Evolutionary conservation across 352 stramenopile species (phyloP).

Genomic region (Plasmopara muralis): DNA sequence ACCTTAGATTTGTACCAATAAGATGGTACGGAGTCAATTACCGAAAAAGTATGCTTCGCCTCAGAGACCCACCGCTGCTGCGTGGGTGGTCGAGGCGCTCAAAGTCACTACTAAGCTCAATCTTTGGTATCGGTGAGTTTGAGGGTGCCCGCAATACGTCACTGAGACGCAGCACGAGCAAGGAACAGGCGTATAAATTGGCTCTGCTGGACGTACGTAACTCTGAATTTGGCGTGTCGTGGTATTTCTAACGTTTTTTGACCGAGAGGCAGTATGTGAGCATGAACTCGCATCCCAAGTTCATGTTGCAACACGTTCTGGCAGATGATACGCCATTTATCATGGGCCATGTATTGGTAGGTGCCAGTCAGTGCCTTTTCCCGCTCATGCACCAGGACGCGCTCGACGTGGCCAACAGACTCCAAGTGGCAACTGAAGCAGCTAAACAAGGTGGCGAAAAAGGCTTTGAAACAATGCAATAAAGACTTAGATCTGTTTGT

Average conservation of each 20-base stretch:
- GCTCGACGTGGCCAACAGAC: constrained; percentile 34
- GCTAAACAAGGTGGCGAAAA: constrained; percentile 25
- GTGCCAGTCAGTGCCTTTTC: constrained; percentile 57
- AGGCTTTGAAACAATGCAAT: constrained; percentile 4
- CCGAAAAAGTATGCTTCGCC: constrained; percentile 11
- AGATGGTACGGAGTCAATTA: constrained; percentile 1
- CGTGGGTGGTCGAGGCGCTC: constrained; percentile 20
- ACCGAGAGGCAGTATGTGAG: constrained; percentile 46
- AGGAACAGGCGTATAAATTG: constrained; percentile 64
- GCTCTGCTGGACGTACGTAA: constrained; percentile 52
- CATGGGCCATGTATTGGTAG: constrained; percentile 82
- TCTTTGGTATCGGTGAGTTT: constrained; percentile 82
- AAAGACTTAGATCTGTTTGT: constrained; percentile 5
- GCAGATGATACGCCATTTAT: constrained; percentile 55
- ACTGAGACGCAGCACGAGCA: constrained; percentile 47
- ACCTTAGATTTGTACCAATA: neutral
- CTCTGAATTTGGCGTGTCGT: neutral
- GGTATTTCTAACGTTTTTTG: constrained; percentile 21
- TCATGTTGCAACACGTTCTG: constrained; percentile 63
- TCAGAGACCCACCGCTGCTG: constrained; percentile 4
- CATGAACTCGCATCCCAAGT: constrained; percentile 76
- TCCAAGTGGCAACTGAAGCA: constrained; percentile 32
- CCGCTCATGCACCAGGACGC: constrained; percentile 63
- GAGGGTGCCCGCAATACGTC: constrained; percentile 57
- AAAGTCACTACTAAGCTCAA: constrained; percentile 62